Evolutionary conservation across 441 rosid genomes (phyloP).

Genomic region (Iberis amara): DNA sequence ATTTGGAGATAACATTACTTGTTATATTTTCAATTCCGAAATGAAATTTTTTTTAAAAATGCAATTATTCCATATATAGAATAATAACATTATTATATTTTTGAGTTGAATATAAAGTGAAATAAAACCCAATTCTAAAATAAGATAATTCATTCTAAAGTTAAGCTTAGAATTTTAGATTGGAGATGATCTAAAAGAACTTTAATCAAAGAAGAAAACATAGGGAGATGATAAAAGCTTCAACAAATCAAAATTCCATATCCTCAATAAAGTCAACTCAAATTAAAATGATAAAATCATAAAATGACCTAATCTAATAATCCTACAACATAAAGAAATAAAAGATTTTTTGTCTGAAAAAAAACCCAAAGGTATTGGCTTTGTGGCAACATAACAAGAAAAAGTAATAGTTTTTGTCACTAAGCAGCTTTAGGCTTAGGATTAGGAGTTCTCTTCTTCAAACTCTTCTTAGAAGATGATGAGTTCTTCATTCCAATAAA

Average conservation of each 20-base stretch:
- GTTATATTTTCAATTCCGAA: too few species aligned
- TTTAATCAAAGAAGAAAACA: too few species aligned
- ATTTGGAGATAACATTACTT: too few species aligned
- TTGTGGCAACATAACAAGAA: not conserved
- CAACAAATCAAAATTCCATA: conserved; percentile 23
- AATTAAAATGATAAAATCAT: too few species aligned
- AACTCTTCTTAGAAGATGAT: conserved; percentile 36
- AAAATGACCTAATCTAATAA: conserved; percentile 22
- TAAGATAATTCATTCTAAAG: too few species aligned
- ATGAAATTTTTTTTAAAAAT: too few species aligned
- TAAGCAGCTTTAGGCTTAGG: conserved; percentile 49
- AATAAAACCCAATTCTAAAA: too few species aligned
- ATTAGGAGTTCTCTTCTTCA: conserved; percentile 55
- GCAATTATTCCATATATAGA: too few species aligned
- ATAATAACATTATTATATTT: too few species aligned
- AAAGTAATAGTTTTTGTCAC: not conserved
- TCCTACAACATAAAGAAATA: conserved; percentile 13
- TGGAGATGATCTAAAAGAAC: too few species aligned
- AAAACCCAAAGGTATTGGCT: conserved; percentile 13
- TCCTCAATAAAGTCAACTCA: conserved; percentile 1
- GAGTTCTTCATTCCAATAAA: conserved; percentile 77
- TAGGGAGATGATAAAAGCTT: not conserved
- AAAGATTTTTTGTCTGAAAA: not conserved
- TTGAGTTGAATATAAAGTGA: too few species aligned
- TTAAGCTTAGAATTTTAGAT: too few species aligned